Percentiles rank a stretch among this genome's conserved stretches.
phyloP scores from a whole-genome alignment of 495 filamentous ascomycete genomes.

The Schizothecium vesticola region DNA sequence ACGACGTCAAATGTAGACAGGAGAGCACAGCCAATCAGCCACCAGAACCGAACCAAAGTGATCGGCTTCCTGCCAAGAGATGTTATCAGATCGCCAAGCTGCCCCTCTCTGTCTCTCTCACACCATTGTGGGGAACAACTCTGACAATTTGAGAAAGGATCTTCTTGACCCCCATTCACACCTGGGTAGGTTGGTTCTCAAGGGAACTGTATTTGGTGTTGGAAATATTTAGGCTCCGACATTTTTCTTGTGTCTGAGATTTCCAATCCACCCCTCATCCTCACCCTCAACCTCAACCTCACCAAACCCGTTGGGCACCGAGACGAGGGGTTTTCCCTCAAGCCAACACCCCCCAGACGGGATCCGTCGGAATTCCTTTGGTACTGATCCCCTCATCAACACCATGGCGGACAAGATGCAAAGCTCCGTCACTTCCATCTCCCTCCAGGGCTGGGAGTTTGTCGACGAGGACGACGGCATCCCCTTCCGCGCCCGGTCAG shows the following conservation, averaged over 20 bases:
- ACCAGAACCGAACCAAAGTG: neutral
- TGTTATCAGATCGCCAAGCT: neutral
- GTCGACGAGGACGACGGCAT: conserved; percentile 35
- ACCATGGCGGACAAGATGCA: conserved; percentile 1
- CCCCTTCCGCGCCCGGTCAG: conserved; percentile 67
- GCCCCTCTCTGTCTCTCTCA: neutral
- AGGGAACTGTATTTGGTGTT: neutral
- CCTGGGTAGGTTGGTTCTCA: neutral
- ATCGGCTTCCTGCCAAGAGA: neutral
- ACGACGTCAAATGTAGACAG: neutral
- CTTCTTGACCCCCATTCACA: neutral
- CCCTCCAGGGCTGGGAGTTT: conserved; percentile 17
- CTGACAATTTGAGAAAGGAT: neutral
- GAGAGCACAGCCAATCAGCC: neutral
- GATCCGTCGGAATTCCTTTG: neutral
- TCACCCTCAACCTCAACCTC: neutral
- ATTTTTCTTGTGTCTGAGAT: neutral
- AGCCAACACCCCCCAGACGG: neutral
- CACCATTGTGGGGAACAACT: neutral
- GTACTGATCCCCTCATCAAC: neutral
- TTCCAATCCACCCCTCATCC: neutral
- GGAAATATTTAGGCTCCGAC: neutral
- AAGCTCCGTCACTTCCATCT: conserved; percentile 17
- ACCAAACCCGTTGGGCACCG: neutral
- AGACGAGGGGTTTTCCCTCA: neutral